phyloP scores from a whole-genome alignment of 2,329 filamentous ascomycete genomes.

The Trichophyton verrucosum region DNA sequence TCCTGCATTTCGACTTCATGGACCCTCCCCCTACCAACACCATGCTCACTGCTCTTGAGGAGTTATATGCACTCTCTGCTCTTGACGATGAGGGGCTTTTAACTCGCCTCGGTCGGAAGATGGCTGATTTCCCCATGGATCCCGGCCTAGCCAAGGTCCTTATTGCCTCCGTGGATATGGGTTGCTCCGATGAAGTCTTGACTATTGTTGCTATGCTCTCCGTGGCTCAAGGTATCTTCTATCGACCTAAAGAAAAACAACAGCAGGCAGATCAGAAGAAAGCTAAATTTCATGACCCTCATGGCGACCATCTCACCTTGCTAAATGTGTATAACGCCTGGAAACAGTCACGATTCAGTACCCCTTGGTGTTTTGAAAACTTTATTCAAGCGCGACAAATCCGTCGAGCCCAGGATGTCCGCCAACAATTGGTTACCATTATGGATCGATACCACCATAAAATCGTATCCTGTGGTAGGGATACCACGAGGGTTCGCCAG shows the following conservation, averaged over 20 bases:
- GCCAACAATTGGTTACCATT: slow-evolving; percentile 82
- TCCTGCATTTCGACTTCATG: slow-evolving; percentile 98
- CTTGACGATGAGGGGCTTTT: slow-evolving; percentile 91
- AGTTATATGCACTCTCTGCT: slow-evolving; percentile 81
- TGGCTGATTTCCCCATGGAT: slow-evolving; percentile 98
- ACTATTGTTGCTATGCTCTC: slow-evolving; percentile 92
- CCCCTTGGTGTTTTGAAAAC: slow-evolving; percentile 93
- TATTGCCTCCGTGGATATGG: slow-evolving; percentile 73
- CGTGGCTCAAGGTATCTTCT: slow-evolving; percentile 66
- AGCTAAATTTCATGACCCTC: slow-evolving; percentile 88
- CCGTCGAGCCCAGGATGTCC: slow-evolving; percentile 78
- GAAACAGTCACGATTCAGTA: slow-evolving; percentile 71
- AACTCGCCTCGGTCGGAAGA: slow-evolving; percentile 82
- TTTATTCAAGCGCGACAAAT: slow-evolving; percentile 90
- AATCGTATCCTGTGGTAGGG: slow-evolving; percentile 70
- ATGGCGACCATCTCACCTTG: slow-evolving; percentile 85
- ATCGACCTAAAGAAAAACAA: slow-evolving; percentile 95
- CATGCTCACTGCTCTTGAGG: slow-evolving; percentile 91
- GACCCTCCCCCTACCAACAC: slow-evolving; percentile 95
- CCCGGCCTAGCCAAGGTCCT: slow-evolving; percentile 81
- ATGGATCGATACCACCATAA: slow-evolving; percentile 82
- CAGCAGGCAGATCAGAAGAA: slow-evolving; percentile 95
- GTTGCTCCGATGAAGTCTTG: slow-evolving; percentile 86
- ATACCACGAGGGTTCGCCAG: slow-evolving; percentile 76
- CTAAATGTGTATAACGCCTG: slow-evolving; percentile 97